Conservation (phyloP, 2,329 filamentous ascomycete genomes). For the Pestalotiopsis sp. region DNA sequence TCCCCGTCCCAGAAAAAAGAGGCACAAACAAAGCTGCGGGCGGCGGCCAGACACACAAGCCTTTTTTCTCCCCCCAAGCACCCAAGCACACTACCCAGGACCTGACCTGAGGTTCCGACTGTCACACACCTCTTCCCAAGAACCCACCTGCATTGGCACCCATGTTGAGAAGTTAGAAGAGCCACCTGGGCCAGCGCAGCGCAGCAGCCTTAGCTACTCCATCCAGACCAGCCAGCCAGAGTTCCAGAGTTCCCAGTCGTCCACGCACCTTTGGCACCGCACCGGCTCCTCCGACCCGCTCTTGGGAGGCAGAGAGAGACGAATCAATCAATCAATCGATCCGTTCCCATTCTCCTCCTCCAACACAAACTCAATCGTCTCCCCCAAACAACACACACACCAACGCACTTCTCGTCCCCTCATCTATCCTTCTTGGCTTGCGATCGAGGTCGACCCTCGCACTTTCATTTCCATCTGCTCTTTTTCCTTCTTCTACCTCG, state of each 20-base stretch:
- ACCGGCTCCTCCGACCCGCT: constrained; percentile 8
- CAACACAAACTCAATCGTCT: background rate
- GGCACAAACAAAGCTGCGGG: background rate
- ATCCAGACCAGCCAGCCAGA: background rate
- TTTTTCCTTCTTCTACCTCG: background rate
- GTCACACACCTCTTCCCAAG: too few species aligned
- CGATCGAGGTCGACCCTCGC: constrained; percentile 9
- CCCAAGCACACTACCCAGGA: too few species aligned
- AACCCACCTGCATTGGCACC: too few species aligned
- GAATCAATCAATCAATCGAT: background rate
- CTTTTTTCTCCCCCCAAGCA: background rate
- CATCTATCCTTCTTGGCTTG: background rate
- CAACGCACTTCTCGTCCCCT: background rate
- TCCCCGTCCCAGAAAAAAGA: background rate
- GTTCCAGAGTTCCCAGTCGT: constrained; percentile 1
- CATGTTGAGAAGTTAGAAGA: too few species aligned
- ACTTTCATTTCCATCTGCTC: constrained; percentile 8
- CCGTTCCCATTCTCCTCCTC: background rate
- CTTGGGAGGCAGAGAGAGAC: too few species aligned
- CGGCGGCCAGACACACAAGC: background rate
- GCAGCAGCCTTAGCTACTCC: background rate
- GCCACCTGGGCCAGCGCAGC: background rate
- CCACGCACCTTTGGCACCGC: background rate
- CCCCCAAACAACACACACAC: background rate
- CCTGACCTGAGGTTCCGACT: too few species aligned